Evolutionary conservation across 2,329 filamentous ascomycete genomes (phyloP), one percentile per base, ranked within the genome.

Genomic region (Aspergillus novofumigatus): DNA sequence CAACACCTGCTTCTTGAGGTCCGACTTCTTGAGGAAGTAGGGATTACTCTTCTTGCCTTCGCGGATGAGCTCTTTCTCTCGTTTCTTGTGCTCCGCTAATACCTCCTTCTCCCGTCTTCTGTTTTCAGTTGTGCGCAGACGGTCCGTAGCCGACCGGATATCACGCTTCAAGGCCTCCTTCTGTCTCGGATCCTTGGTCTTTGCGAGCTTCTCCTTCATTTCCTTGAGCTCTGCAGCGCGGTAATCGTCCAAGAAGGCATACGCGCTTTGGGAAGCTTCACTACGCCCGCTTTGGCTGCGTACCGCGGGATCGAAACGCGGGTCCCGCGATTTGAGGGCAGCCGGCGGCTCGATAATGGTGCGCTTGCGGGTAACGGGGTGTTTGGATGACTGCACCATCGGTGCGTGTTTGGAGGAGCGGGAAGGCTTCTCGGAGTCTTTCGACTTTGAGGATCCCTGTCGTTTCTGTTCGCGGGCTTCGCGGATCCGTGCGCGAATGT

Each of bases 1-100:
- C 60, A 97, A 78, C 55, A 92, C 80, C 74, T 88, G 80, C 80
- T 93, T 91, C 86, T 94, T 96, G 80, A 94, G 85, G 77, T 97
- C 93, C 69, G 87, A 86, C 78, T 87, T 88, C 84, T 99, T 99
- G 67, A 97, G 79, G 75, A 91, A 97, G 77, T 92, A 99, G 0
- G 94, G 93, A 71, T 83, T 86, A 52, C 69, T 72, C 69, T 79
- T 79, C 85, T 97, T 97, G 59, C 94, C 94, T 77, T 95, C 85
- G 67, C 86, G 86, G 52, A 97, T 86, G 59, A 90, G 78, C 72
- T 92, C 89, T 77, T 91, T 92, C 80, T 99, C 94, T 72, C 86
- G 82, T 76, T 84, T 84, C 69, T 89, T 85, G 77, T 97, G 92
- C 73, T 89, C 86, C 48, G 85, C 80, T 54, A 93, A 67, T 45